phyloP scores from a whole-genome alignment of 73 alveolate species.

The Tetrahymena malaccensis region DNA sequence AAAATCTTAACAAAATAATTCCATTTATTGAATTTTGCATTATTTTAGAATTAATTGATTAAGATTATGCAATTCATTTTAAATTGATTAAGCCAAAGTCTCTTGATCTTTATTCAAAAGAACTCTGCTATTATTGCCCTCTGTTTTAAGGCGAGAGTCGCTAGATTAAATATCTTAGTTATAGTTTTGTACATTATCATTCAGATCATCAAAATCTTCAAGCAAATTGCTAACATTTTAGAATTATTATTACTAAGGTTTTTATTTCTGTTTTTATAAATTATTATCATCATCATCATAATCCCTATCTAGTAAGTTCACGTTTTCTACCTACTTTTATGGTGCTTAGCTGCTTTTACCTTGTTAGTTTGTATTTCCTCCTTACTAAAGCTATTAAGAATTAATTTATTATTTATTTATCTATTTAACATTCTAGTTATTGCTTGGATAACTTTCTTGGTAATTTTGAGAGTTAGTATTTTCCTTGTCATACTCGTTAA shows the following conservation, averaged over 20 bases:
- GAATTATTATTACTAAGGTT: neutral
- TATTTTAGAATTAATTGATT: neutral
- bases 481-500: neutral
- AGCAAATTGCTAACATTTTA: neutral
- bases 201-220: neutral
- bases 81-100: neutral
- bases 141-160: neutral
- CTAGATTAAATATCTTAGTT: neutral
- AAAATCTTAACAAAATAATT: neutral
- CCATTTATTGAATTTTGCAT: neutral
- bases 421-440: neutral
- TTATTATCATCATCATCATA: neutral
- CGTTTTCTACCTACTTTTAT: neutral
- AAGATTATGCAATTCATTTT: neutral
- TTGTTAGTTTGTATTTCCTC: neutral
- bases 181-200: neutral
- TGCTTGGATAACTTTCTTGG: neutral
- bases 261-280: neutral
- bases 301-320: neutral
- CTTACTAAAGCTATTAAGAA: neutral
- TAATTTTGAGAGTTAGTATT: neutral
- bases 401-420: neutral
- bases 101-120: neutral
- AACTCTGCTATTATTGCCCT: neutral
- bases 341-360: neutral